Conservation (phyloP, 768 basidiomycete genomes). For the Podaxis pistillaris region DNA sequence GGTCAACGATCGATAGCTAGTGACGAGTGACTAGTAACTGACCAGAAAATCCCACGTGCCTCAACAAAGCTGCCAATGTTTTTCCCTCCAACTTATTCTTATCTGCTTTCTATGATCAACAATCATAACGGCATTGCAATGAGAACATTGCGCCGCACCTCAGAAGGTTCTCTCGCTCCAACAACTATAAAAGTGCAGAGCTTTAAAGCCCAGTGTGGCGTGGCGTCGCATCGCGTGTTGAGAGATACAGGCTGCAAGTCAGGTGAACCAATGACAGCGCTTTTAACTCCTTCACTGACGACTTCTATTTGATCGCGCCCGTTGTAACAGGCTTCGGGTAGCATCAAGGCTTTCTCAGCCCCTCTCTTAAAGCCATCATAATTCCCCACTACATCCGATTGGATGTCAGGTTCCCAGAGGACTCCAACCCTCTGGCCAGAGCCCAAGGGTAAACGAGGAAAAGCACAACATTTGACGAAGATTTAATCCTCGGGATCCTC, state of each 20-base stretch:
- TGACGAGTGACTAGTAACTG: no score
- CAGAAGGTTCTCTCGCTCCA: background rate
- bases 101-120: background rate
- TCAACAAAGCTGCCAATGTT: background rate
- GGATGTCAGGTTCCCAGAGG: background rate
- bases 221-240: background rate
- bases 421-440: background rate
- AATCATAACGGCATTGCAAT: background rate
- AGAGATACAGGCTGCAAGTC: background rate
- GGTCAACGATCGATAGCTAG: no score
- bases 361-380: background rate
- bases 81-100: background rate
- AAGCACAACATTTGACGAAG: background rate
- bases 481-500: background rate
- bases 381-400: slow-evolving; percentile 2
- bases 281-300: background rate
- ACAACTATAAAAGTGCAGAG: background rate
- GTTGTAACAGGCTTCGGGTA: background rate
- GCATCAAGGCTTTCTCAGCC: background rate
- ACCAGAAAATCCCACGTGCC: background rate
- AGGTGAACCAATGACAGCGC: background rate
- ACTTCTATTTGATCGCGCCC: background rate
- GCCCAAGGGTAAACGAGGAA: background rate
- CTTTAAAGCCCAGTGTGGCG: background rate
- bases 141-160: background rate